Conservation (phyloP, 352 stramenopile genomes). For the Phytophthora multivora region DNA sequence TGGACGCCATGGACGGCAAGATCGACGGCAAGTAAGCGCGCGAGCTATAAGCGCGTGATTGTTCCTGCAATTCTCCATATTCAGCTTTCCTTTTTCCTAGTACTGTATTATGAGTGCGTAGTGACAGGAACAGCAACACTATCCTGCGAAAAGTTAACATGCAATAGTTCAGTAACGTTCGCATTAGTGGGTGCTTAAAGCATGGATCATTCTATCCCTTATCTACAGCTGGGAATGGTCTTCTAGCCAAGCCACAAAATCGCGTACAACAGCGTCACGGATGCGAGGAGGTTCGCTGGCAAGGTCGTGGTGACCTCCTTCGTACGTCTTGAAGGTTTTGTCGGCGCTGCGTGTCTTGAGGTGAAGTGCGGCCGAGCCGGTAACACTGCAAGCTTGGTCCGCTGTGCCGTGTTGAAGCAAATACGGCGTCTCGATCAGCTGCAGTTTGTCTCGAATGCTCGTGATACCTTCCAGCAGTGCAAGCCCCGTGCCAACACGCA, state of each 20-base stretch:
- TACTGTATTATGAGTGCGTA: slow-evolving; percentile 33
- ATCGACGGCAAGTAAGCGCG: slow-evolving; percentile 41
- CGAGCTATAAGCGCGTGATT: neutral
- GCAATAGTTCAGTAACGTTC: slow-evolving; percentile 5
- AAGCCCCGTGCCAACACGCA: slow-evolving; percentile 75
- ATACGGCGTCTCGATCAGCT: slow-evolving; percentile 73
- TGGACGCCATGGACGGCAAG: slow-evolving; percentile 43
- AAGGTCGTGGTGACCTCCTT: slow-evolving; percentile 66
- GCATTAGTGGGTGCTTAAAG: slow-evolving; percentile 1
- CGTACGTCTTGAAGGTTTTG: slow-evolving; percentile 76
- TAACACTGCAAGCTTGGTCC: slow-evolving; percentile 77
- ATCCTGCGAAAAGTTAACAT: slow-evolving; percentile 10
- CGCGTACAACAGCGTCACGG: slow-evolving; percentile 60
- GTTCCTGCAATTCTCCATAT: slow-evolving; percentile 19
- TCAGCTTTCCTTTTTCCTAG: slow-evolving; percentile 26
- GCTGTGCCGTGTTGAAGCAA: slow-evolving; percentile 73
- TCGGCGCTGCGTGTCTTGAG: slow-evolving; percentile 56
- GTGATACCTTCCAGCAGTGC: slow-evolving; percentile 70
- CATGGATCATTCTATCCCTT: slow-evolving; percentile 5
- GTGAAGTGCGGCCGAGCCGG: slow-evolving; percentile 64
- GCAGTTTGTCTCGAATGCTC: slow-evolving; percentile 58
- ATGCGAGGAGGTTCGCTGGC: slow-evolving; percentile 74
- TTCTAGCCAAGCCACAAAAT: slow-evolving; percentile 80
- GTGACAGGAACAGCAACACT: slow-evolving; percentile 17
- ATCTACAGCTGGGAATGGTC: slow-evolving; percentile 28